phyloP scores from a whole-genome alignment of 2,329 filamentous ascomycete genomes.

The Penicillium crustosum region DNA sequence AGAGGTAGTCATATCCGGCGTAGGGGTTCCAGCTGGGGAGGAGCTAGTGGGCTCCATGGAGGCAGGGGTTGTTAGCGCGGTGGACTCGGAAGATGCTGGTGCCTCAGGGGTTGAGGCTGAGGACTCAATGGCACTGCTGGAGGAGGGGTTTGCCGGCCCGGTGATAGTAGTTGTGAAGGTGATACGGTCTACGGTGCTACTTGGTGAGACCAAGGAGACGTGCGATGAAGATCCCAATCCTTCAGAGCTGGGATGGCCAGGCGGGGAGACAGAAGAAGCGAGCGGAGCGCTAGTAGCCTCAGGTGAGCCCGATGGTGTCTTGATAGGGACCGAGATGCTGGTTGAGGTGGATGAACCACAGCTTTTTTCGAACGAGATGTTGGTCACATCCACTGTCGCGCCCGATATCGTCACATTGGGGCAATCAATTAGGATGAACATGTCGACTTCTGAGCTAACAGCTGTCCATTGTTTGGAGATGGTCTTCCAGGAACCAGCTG shows the following conservation, averaged over 20 bases:
- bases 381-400: not conserved
- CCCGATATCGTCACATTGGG: not conserved
- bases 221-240: not conserved
- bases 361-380: not conserved
- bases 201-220: not conserved
- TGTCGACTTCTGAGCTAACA: not conserved
- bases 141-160: not conserved
- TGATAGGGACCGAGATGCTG: not conserved
- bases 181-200: not conserved
- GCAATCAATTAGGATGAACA: not conserved
- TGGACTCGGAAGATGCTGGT: not conserved
- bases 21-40: not conserved
- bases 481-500: not conserved
- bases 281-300: not conserved
- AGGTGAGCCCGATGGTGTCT: not conserved
- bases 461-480: slow-evolving; percentile 2
- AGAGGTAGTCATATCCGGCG: slow-evolving; percentile 18
- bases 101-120: not conserved
- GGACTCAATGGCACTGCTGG: not conserved
- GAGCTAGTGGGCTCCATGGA: not conserved
- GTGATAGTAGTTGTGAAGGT: not conserved
- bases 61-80: not conserved
- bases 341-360: not conserved
- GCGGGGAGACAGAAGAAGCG: not conserved
- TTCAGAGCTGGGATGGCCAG: not conserved